phyloP scores from a whole-genome alignment of 2,329 filamentous ascomycete species.

The Plenodomus biglobosus region DNA sequence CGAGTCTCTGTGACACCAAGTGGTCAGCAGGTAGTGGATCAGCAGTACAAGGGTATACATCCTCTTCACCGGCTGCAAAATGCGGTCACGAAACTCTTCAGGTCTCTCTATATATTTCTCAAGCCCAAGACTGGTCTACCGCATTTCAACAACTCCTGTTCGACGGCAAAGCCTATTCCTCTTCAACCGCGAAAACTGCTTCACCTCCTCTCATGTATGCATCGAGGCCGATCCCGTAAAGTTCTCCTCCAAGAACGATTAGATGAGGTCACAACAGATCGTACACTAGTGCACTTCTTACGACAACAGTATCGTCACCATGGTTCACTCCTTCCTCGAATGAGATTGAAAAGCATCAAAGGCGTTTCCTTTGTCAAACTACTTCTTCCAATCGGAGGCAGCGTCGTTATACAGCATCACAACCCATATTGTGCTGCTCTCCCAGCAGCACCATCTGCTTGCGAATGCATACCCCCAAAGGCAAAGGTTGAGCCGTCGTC shows the following conservation, averaged over 20 bases:
- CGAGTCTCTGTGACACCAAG: conserved; percentile 3
- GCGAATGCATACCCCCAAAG: conserved; percentile 27
- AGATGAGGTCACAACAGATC: conserved; percentile 18
- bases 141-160: conserved; percentile 8
- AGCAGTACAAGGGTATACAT: conserved; percentile 6
- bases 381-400: conserved; percentile 17
- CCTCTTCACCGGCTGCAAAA: conserved; percentile 7
- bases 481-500: conserved; percentile 23
- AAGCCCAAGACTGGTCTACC: conserved; percentile 4
- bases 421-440: conserved; percentile 12
- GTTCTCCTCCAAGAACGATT: conserved; percentile 22
- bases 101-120: neutral
- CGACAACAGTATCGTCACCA: conserved; percentile 12
- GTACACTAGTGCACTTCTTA: conserved; percentile 21
- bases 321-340: conserved; percentile 6
- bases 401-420: conserved; percentile 24
- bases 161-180: neutral
- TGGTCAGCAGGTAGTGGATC: conserved; percentile 1
- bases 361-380: conserved; percentile 28
- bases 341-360: conserved; percentile 20
- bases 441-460: conserved; percentile 1
- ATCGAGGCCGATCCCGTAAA: conserved; percentile 11
- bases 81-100: neutral
- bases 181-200: conserved; percentile 8
- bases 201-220: conserved; percentile 26